These are phyloP conservation scores for Picochlorum sp. DNA, from an alignment of 139 green algal genomes.

Conservation along the genomic window DNA sequence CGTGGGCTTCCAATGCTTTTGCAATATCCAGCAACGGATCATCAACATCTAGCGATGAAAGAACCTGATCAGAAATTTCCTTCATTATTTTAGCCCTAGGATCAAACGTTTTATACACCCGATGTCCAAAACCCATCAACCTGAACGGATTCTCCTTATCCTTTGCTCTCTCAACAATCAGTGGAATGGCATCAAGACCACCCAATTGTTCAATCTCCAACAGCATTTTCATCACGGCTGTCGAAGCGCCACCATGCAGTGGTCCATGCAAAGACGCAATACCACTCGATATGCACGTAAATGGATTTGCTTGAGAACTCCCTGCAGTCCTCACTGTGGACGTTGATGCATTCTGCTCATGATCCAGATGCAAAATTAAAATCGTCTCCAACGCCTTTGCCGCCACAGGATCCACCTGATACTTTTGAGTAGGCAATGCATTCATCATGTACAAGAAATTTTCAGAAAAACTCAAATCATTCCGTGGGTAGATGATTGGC, in stretches of 20 bases:
- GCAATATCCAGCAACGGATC: constrained; percentile 61
- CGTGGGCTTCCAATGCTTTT: constrained; percentile 55
- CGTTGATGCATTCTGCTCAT: constrained; percentile 65
- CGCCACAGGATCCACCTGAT: constrained; percentile 42
- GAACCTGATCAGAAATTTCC: constrained; percentile 37
- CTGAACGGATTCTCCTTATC: constrained; percentile 40
- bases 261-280: constrained; percentile 63
- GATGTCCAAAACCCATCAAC: constrained; percentile 71
- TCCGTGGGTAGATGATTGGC: constrained; percentile 58
- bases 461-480: constrained; percentile 49
- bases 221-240: constrained; percentile 50
- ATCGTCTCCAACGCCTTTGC: constrained; percentile 48
- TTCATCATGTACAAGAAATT: constrained; percentile 65
- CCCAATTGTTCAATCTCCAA: constrained; percentile 27
- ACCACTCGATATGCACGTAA: constrained; percentile 58
- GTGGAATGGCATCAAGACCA: constrained; percentile 26
- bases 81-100: constrained; percentile 55
- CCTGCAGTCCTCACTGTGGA: constrained; percentile 52
- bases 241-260: constrained; percentile 62
- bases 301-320: constrained; percentile 63
- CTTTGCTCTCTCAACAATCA: not conserved
- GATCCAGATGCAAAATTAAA: constrained; percentile 64
- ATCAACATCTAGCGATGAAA: constrained; percentile 38
- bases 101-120: constrained; percentile 66
- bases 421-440: constrained; percentile 34